Evolutionary conservation across 306 rosid genomes (phyloP), one percentile per base, ranked within the genome.

Genomic region (Quercus parvula): DNA sequence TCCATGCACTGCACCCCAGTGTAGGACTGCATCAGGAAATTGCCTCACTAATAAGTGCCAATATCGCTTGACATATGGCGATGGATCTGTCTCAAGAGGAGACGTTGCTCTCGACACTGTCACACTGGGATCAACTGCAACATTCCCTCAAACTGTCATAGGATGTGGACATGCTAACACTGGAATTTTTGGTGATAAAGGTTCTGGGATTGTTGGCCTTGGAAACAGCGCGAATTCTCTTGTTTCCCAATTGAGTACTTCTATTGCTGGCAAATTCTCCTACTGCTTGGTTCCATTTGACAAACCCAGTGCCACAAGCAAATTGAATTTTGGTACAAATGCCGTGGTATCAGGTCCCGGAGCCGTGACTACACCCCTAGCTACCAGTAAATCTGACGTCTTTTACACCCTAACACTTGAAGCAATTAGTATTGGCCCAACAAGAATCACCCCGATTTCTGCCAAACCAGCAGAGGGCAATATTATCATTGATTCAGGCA

Each of bases 151-250:
- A 1, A 79, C 33, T 0, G 15, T 75, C 7, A 33, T 92, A 5
- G 97, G 94, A 1, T 92, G 97, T 2, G 91, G 92, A 0, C 74
- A n/a, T 1, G 0, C 49, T 5, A 86, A 80, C 5, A 15, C 0
- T 0, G 89, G 87, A 0, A 12, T 56, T 3, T 86, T 81, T 5
- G 1, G 14, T 0, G 0, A 28, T 0, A 19, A 24, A 1, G 66
- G 63, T 0, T 85, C 92, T 0, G 97, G 96, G 2, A 71, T 92
- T 11, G 86, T 92, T 1, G 96, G 94, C 0, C 88, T 92, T 0
- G 94, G 92, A 4, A 49, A 72, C 0, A 88, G 94, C 4, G 10
- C 44, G 0, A 28, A 41, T 5, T 92, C 94, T 0, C 84, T 92
- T 5, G 22, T 80, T 10, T 9, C 81, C 4, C 96, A 85, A 11